Evolutionary conservation across 2,329 filamentous ascomycete species (phyloP).

Genomic region (Verticillium isaacii): DNA sequence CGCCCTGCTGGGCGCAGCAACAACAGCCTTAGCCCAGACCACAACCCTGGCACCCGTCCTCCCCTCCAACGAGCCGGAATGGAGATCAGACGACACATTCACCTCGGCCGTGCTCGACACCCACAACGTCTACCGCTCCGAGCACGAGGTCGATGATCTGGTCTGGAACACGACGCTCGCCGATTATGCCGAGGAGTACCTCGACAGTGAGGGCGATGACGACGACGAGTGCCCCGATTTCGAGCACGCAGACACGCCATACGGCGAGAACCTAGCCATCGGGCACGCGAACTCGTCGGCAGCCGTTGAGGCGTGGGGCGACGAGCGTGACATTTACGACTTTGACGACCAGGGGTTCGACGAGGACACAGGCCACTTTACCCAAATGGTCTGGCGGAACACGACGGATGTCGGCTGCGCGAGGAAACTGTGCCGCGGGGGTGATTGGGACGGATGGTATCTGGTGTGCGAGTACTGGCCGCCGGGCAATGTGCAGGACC

Average conservation of each 20-base stretch:
- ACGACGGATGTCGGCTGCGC: conserved; percentile 56
- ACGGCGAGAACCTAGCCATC: conserved; percentile 71
- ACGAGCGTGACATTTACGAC: conserved; percentile 54
- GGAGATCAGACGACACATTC: conserved; percentile 31
- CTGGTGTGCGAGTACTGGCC: conserved; percentile 69
- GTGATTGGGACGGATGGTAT: conserved; percentile 47
- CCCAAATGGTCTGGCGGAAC: conserved; percentile 66
- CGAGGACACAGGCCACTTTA: conserved; percentile 64
- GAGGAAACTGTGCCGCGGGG: conserved; percentile 16
- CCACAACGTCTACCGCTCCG: conserved; percentile 60
- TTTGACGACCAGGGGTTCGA: conserved; percentile 52
- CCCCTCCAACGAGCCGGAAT: conserved; percentile 19
- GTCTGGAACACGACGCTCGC: conserved; percentile 63
- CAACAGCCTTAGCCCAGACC: background rate
- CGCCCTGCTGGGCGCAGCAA: background rate
- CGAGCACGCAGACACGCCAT: conserved; percentile 52
- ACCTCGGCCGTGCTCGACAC: conserved; percentile 54
- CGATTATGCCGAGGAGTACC: conserved; percentile 47
- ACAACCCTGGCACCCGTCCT: background rate
- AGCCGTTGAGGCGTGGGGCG: conserved; percentile 62
- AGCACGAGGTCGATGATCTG: conserved; percentile 56
- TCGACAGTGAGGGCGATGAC: conserved; percentile 23
- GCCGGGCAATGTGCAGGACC: conserved; percentile 55
- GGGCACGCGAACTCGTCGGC: conserved; percentile 57
- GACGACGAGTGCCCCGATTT: conserved; percentile 34